Evolutionary conservation across 768 basidiomycete species (phyloP).

Genomic region (Peribolospora baueri): DNA sequence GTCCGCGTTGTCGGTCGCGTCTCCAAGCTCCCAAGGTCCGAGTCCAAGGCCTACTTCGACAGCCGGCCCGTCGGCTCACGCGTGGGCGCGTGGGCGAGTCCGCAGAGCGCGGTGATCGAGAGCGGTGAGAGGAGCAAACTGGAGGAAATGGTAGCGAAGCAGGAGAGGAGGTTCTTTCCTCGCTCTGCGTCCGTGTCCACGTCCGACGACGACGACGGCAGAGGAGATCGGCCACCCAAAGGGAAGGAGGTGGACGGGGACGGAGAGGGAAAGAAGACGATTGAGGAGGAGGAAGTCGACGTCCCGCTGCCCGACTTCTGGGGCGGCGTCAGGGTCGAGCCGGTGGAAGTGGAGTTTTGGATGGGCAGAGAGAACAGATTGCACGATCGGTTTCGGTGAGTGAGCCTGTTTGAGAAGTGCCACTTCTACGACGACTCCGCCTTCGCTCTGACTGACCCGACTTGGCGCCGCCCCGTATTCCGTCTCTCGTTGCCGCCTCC

Average conservation of each 20-base stretch:
- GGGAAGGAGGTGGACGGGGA: background rate
- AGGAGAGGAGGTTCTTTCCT: constrained; percentile 34
- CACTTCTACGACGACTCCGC: too few species aligned
- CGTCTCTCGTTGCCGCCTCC: too few species aligned
- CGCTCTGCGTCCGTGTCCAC: background rate
- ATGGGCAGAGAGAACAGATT: constrained; percentile 78
- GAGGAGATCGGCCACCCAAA: constrained; percentile 1
- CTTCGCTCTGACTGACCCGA: too few species aligned
- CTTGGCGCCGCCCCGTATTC: too few species aligned
- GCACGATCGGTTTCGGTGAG: constrained; percentile 45
- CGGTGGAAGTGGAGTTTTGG: constrained; percentile 94
- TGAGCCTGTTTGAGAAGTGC: too few species aligned
- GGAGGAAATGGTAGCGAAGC: constrained; percentile 31
- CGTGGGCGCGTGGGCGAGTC: constrained; percentile 81
- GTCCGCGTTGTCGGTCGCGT: constrained; percentile 66
- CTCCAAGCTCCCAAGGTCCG: constrained; percentile 45
- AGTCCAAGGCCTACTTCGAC: constrained; percentile 62
- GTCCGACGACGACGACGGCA: background rate
- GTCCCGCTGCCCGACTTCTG: constrained; percentile 71
- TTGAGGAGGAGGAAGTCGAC: constrained; percentile 24
- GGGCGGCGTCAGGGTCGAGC: constrained; percentile 92
- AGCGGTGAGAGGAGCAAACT: constrained; percentile 36
- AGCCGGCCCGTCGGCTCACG: constrained; percentile 58
- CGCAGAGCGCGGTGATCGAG: constrained; percentile 54
- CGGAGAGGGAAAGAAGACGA: background rate